Evolutionary conservation across 495 filamentous ascomycete species (phyloP).

Genomic region (Podospora pseudopauciseta): DNA sequence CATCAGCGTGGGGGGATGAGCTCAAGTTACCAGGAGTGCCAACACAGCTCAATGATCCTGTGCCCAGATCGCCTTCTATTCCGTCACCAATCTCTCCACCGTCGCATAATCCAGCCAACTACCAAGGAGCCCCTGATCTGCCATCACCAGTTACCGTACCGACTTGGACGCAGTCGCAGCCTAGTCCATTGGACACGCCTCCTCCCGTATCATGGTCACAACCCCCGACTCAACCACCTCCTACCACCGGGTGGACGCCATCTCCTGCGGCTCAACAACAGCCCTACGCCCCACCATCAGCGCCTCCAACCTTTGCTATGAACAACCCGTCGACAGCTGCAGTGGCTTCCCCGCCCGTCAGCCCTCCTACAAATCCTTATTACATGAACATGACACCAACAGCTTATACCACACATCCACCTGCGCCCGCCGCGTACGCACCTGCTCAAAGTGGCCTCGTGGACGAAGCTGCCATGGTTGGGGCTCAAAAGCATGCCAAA

Average conservation of each 20-base stretch:
- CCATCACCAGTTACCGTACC: slow-evolving; percentile 17
- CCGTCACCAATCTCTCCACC: slow-evolving; percentile 29
- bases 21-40: slow-evolving; percentile 33
- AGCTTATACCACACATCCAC: slow-evolving; percentile 15
- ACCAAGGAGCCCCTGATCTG: slow-evolving; percentile 21
- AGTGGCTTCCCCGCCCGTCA: slow-evolving; percentile 29
- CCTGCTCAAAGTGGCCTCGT: slow-evolving; percentile 17
- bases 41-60: slow-evolving; percentile 28
- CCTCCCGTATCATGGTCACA: slow-evolving; percentile 25
- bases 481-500: slow-evolving; percentile 91
- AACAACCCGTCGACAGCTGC: slow-evolving; percentile 26
- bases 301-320: slow-evolving; percentile 31
- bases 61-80: slow-evolving; percentile 21
- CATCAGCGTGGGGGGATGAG: slow-evolving; percentile 36
- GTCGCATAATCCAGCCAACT: slow-evolving; percentile 17
- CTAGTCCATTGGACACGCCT: slow-evolving; percentile 23
- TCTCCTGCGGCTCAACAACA: slow-evolving; percentile 14
- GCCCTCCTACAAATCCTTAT: slow-evolving; percentile 23
- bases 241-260: slow-evolving; percentile 15
- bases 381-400: slow-evolving; percentile 24
- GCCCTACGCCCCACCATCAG: slow-evolving; percentile 17
- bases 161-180: slow-evolving; percentile 18
- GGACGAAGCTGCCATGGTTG: slow-evolving; percentile 71
- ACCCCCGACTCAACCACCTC: slow-evolving; percentile 9
- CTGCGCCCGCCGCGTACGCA: slow-evolving; percentile 17